phyloP scores from a whole-genome alignment of 78 protist genomes.

The Cyanophora paradoxa region DNA sequence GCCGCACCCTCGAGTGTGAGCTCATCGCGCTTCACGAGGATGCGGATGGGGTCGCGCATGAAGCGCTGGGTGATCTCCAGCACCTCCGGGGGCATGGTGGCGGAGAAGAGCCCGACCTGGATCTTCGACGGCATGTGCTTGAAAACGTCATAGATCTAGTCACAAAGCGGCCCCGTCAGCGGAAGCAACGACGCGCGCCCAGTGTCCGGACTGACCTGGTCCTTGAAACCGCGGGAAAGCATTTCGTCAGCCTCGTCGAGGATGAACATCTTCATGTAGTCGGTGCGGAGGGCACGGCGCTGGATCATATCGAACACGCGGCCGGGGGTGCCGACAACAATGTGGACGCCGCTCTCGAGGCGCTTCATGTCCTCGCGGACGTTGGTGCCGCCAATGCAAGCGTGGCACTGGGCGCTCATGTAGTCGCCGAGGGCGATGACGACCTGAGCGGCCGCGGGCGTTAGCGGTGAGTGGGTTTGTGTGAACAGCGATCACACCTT shows the following conservation, averaged over 20 bases:
- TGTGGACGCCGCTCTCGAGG: constrained; percentile 84
- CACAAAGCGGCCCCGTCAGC: not conserved
- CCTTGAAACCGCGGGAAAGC: constrained; percentile 98
- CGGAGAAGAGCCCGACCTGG: constrained; percentile 95
- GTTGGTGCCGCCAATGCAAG: constrained; percentile 96
- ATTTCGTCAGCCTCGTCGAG: constrained; percentile 99
- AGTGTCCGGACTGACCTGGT: no score
- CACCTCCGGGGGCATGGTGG: constrained; percentile 96
- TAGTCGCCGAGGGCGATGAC: constrained; percentile 82
- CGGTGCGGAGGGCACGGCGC: constrained; percentile 74
- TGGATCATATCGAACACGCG: constrained; percentile 96
- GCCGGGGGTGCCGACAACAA: constrained; percentile 99
- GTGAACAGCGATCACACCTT: constrained; percentile 40
- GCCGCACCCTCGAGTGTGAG: constrained; percentile 99
- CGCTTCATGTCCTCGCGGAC: constrained; percentile 81
- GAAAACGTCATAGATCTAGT: constrained; percentile 90
- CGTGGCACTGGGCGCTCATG: constrained; percentile 73
- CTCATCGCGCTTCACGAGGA: constrained; percentile 77
- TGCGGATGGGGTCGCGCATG: constrained; percentile 94
- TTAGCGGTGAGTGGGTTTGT: not conserved
- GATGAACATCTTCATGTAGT: constrained; percentile 70
- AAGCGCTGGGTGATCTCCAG: constrained; percentile 91
- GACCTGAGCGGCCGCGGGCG: constrained; percentile 25
- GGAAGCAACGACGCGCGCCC: no score
- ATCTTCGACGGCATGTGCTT: constrained; percentile 73